These are phyloP conservation scores for Herpetomonas samuelpessoai DNA, from an alignment of 208 protist species.

Conservation along the genomic window DNA sequence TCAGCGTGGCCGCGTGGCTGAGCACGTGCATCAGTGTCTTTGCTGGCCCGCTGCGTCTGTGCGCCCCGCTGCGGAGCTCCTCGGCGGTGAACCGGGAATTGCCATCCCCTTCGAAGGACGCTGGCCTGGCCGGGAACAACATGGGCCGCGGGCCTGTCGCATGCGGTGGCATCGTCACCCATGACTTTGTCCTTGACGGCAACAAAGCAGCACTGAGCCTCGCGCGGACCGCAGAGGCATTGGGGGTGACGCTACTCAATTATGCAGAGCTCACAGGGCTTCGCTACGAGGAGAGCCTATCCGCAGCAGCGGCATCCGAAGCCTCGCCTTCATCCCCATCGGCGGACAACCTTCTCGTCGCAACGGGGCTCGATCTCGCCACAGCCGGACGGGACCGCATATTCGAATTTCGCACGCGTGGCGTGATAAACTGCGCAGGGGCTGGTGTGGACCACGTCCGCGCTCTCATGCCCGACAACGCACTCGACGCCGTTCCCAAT, in stretches of 20 bases:
- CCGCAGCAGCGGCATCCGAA: background rate
- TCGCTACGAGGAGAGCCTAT: background rate
- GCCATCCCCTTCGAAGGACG: no score
- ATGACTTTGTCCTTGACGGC: conserved; percentile 48
- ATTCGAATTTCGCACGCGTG: conserved; percentile 49
- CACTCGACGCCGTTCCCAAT: conserved; percentile 20
- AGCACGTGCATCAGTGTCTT: conserved; percentile 50
- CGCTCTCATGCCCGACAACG: conserved; percentile 34
- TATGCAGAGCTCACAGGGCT: conserved; percentile 45
- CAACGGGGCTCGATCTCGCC: no score
- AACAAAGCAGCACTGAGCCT: conserved; percentile 35
- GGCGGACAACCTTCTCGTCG: no score
- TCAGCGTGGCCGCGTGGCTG: conserved; percentile 32
- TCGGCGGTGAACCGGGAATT: no score
- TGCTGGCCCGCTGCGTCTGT: conserved; percentile 36
- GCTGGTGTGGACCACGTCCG: conserved; percentile 58
- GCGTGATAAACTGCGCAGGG: conserved; percentile 72
- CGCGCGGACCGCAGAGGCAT: conserved; percentile 62
- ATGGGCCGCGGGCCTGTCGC: no score
- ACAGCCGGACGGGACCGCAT: no score
- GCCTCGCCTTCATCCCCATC: no score
- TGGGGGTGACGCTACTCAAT: conserved; percentile 64
- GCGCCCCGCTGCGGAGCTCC: conserved; percentile 14
- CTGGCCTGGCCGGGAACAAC: no score
- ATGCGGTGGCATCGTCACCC: conserved; percentile 34